phyloP scores from a whole-genome alignment of 768 basidiomycete genomes.

The Lenzites betulinus region DNA sequence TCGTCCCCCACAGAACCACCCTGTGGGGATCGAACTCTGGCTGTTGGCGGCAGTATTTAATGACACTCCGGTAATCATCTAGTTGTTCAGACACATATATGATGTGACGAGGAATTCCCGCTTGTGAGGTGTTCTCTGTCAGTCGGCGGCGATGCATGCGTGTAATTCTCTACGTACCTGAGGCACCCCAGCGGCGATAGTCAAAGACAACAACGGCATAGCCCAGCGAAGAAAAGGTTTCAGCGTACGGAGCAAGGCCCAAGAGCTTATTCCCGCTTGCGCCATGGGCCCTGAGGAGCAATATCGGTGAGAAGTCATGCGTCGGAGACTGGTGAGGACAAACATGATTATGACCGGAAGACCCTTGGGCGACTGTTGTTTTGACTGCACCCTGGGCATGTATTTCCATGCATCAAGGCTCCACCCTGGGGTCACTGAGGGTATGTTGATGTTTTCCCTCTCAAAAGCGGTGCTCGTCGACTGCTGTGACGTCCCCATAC shows the following conservation, averaged over 20 bases:
- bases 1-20: constrained; percentile 39
- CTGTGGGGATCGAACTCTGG: constrained; percentile 34
- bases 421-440: constrained; percentile 36
- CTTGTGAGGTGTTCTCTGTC: constrained; percentile 16
- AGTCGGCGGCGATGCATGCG: not conserved
- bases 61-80: constrained; percentile 40
- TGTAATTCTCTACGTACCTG: constrained; percentile 26
- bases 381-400: constrained; percentile 23
- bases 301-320: not conserved
- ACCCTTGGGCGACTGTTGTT: not conserved
- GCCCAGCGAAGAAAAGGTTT: constrained; percentile 33
- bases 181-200: constrained; percentile 41
- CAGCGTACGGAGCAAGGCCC: constrained; percentile 34
- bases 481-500: not conserved
- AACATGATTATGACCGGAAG: constrained; percentile 37
- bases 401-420: constrained; percentile 40
- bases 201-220: constrained; percentile 41
- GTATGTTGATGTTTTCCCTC: constrained; percentile 31
- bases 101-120: constrained; percentile 35
- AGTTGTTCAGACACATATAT: constrained; percentile 37
- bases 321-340: not conserved
- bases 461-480: constrained; percentile 2
- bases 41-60: constrained; percentile 36
- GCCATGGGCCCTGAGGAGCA: constrained; percentile 37
- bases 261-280: constrained; percentile 35